Conservation (phyloP, 2,329 filamentous ascomycete genomes). For the Curvularia eragrostidis region DNA sequence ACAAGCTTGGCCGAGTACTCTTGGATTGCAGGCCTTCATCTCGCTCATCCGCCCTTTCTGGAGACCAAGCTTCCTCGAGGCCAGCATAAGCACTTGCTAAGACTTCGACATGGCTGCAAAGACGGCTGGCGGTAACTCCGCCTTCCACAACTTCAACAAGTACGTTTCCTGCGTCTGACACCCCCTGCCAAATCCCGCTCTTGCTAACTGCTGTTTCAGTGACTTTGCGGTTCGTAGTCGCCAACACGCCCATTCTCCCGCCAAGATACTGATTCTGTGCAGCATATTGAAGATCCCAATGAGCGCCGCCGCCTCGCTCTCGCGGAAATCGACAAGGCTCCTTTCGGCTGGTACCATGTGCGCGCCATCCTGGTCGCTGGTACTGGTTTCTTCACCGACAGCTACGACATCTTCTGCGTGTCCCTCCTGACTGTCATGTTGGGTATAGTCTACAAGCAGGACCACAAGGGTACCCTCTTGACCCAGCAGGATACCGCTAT, state of each 20-base stretch:
- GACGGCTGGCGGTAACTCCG: conserved; percentile 33
- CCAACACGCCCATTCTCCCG: too few relatives aligned
- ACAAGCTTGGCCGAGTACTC: conserved; percentile 17
- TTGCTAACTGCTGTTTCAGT: conserved; percentile 3
- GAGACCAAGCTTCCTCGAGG: conserved; percentile 19
- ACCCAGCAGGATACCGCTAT: conserved; percentile 78
- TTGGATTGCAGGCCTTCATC: conserved; percentile 4
- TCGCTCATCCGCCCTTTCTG: conserved; percentile 5
- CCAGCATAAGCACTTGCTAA: conserved; percentile 18
- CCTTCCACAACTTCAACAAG: conserved; percentile 40
- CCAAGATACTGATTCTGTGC: not conserved
- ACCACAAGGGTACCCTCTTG: conserved; percentile 61
- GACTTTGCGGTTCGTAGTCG: conserved; percentile 39
- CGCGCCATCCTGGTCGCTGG: conserved; percentile 79
- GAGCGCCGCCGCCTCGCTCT: conserved; percentile 80
- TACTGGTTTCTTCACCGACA: conserved; percentile 86
- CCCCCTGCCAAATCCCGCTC: not conserved
- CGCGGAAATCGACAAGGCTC: conserved; percentile 80
- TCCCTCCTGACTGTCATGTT: conserved; percentile 64
- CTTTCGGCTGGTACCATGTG: conserved; percentile 83
- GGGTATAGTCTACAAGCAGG: conserved; percentile 77
- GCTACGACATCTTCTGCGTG: conserved; percentile 69
- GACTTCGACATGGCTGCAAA: conserved; percentile 24
- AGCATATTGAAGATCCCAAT: conserved; percentile 70
- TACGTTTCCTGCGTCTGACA: conserved; percentile 1